Base-by-base conservation (phyloP, 2,329 filamentous ascomycete genomes). In the Colletotrichum sp. region DNA sequence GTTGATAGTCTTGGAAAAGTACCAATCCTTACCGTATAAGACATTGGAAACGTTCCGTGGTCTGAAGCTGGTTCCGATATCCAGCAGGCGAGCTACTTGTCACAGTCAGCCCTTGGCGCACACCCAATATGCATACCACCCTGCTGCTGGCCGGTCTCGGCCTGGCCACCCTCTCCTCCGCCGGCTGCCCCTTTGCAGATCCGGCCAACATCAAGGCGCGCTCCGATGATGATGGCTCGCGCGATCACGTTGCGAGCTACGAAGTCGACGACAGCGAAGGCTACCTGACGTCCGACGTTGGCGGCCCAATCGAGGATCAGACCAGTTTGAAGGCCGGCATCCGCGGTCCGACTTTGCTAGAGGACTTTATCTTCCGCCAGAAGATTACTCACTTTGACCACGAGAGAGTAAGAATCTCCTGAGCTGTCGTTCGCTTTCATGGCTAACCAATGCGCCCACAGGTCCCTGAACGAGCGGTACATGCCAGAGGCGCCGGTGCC, bases 321-420 rank as follows among this genome's bases (percentile, higher is more conserved):
- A 87, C 89, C 77, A 94, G 92, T 79, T 84, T 95, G 49, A 93
- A 89, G 79, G 93, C 90, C n/a, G 94, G 94, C 4, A 87, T 90
- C 9, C 88, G 93, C 60, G 94, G 94, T 2, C 90, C 93, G 2
- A 93, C 92, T 1, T 85, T 95, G 24, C 85, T 95, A 1, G 94
- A 95, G 80, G 94, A 95, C 81, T 94, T 93, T 67, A 92, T 93
- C 78, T 93, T 94, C 81, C 89, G 93, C 36, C 93, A 95, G 80
- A 95, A 94, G 85, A 93, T 94, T 57, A 91, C 91, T 64, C 91
- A 90, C 70, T 94, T 95, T 79, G 93, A 95, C 73, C 93, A 95
- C 79, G 93, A 95, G 80, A 87, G 93, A 26, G 93, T 93, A 84
- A 81, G 86, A 81, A 5, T 65, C 36, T 9, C 18, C 8, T 24